phyloP scores from a whole-genome alignment of 805 yeast genomes.

The Wickerhamiella hasegawae region DNA sequence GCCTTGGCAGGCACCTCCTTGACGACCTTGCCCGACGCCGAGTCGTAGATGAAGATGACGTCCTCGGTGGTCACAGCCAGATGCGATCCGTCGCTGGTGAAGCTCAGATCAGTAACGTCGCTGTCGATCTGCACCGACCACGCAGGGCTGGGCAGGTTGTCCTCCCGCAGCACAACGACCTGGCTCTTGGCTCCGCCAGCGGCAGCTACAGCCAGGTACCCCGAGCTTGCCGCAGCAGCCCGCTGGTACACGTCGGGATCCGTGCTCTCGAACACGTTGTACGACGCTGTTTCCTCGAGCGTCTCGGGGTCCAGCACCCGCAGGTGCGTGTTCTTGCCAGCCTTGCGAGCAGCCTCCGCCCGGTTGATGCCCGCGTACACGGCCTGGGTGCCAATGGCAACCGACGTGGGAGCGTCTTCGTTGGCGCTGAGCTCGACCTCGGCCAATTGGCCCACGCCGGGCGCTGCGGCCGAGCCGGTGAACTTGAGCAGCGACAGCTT shows the following conservation, averaged over 20 bases:
- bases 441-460: not conserved
- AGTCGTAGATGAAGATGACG: not conserved
- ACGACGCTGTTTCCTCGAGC: not conserved
- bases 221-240: conserved; percentile 6
- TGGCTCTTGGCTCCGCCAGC: conserved; percentile 5
- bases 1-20: conserved; percentile 1
- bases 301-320: conserved; percentile 20
- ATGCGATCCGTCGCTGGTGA: conserved; percentile 1
- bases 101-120: no score
- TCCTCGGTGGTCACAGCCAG: conserved; percentile 4
- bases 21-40: conserved; percentile 3
- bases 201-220: conserved; percentile 4
- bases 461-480: not conserved
- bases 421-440: conserved; percentile 14
- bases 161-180: conserved; percentile 3
- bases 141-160: no score
- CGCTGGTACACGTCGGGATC: conserved; percentile 10
- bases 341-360: conserved; percentile 37
- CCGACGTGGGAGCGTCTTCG: conserved; percentile 80
- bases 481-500: conserved; percentile 19
- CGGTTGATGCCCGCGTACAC: conserved; percentile 70
- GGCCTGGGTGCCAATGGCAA: conserved; percentile 37
- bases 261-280: conserved; percentile 2
- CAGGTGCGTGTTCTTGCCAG: conserved; percentile 53
- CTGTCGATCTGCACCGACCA: no score